These are phyloP conservation scores for Huntiella savannae DNA, from an alignment of 2,329 filamentous ascomycete genomes.

Conservation along the genomic window DNA sequence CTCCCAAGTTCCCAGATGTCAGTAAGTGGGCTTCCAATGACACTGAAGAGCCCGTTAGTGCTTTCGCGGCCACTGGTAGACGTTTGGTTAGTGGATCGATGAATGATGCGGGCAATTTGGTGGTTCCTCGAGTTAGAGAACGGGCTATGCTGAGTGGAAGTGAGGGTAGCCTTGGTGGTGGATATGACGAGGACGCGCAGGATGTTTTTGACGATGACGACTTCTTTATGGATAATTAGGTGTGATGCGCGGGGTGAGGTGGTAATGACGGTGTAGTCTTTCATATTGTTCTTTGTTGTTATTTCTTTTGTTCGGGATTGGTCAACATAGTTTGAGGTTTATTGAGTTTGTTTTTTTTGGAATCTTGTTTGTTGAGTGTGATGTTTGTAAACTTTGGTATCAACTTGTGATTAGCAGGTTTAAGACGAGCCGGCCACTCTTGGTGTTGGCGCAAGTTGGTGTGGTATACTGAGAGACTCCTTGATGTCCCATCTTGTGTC, in stretches of 20 bases:
- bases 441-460: too few species aligned
- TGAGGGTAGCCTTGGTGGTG: conserved; percentile 16
- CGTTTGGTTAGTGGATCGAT: conserved; percentile 16
- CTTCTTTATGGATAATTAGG: conserved; percentile 32
- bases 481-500: too few species aligned
- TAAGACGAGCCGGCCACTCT: too few species aligned
- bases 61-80: conserved; percentile 40
- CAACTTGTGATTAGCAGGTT: too few species aligned
- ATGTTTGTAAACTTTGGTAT: too few species aligned
- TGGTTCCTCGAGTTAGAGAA: conserved; percentile 12
- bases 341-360: conserved; percentile 1
- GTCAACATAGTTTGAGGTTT: background rate
- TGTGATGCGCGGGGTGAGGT: background rate
- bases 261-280: background rate
- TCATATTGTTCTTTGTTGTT: background rate
- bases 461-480: too few species aligned
- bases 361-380: too few species aligned
- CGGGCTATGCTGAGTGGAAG: conserved; percentile 2
- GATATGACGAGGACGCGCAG: conserved; percentile 43
- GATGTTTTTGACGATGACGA: conserved; percentile 41
- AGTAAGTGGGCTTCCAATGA: background rate
- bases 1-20: too few species aligned
- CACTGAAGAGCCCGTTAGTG: conserved; percentile 32
- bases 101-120: conserved; percentile 11
- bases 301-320: background rate